These are phyloP conservation scores for Pilasporangium apinafurcum DNA, from an alignment of 352 stramenopile species.

Conservation along the genomic window DNA sequence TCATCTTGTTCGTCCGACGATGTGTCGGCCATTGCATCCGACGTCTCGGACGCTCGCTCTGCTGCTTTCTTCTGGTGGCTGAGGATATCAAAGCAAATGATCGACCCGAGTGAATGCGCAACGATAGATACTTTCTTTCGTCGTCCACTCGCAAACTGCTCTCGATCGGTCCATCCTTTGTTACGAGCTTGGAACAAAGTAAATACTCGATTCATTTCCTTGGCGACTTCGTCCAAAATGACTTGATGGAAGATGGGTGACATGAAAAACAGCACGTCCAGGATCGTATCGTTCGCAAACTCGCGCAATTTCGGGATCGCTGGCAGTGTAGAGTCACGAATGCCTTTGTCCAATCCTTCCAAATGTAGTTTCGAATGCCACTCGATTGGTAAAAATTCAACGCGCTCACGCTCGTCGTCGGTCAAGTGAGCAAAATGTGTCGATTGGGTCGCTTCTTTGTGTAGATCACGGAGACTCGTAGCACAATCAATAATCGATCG, in stretches of 20 bases:
- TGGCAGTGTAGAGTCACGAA: constrained; percentile 67
- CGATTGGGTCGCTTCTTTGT: constrained; percentile 56
- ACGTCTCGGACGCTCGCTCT: constrained; percentile 16
- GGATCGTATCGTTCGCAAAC: constrained; percentile 90
- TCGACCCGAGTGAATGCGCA: constrained; percentile 84
- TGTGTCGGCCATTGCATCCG: too few relatives aligned
- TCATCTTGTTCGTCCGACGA: constrained; percentile 9
- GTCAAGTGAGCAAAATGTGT: constrained; percentile 60
- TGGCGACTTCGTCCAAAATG: constrained; percentile 88
- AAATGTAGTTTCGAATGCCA: constrained; percentile 86
- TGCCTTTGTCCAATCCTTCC: constrained; percentile 59
- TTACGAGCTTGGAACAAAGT: constrained; percentile 63
- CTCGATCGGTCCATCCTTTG: constrained; percentile 26
- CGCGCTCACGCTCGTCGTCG: constrained; percentile 21
- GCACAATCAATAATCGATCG: constrained; percentile 81
- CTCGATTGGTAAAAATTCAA: constrained; percentile 82
- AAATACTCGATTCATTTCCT: constrained; percentile 89
- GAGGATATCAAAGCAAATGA: constrained; percentile 92
- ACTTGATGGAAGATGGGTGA: constrained; percentile 88
- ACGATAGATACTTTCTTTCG: constrained; percentile 84
- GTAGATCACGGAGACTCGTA: constrained; percentile 54
- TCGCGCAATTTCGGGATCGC: constrained; percentile 89
- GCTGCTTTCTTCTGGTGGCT: constrained; percentile 52
- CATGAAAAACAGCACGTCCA: constrained; percentile 93
- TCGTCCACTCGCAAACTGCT: constrained; percentile 13